Evolutionary conservation across 352 stramenopile species (phyloP), one percentile per base, ranked within the genome.

Genomic region (Phytophthora brassicae): DNA sequence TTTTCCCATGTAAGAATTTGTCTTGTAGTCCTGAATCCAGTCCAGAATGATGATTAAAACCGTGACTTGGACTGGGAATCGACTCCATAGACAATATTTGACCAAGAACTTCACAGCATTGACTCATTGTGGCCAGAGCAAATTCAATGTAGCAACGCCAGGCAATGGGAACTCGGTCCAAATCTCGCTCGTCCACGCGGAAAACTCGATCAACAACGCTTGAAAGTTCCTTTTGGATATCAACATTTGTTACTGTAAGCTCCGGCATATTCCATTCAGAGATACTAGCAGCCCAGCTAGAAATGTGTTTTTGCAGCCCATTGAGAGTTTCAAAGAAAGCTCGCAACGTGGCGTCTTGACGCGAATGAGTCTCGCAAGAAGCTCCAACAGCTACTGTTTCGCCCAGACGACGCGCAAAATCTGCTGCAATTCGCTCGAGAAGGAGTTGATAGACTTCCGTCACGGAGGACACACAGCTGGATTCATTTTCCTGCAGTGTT

Each of bases 271-370:
- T 35, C 64, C 53, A 77, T 13, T 76, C 35, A 2, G 53, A 28
- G 47, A 63, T 51, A 16, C 49, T 77, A 11, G 60, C 63, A n/a
- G 83, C 81, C 77, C 79, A 88, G 26, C 75, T 81, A 3, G 71
- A 72, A 29, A 94, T 53, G 24, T 96, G 86, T 47, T 96, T 96
- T 50, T 88, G 75, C 2, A 95, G 20, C 3, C 64, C 61, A 48
- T 60, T 35, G 6, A 83, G 51, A 1, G 64, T 19, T 14, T 59
- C 59, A 36, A 81, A 67, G n/a, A 67, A 51, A 1, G 56, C 52
- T 4, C 23, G 16, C 28, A 60, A 39, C 3, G 45, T 63, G 6
- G 31, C 6, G 22, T 46, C 52, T 7, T 39, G 47, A 41, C 28
- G 46, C 33, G 38, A 31, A 17, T 41, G 23, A 41, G 12, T 12